Percentiles rank a stretch among this genome's conserved stretches.
Evolutionary conservation across 2,329 filamentous ascomycete species (phyloP).

Genomic region (Penicillium capsulatum): DNA sequence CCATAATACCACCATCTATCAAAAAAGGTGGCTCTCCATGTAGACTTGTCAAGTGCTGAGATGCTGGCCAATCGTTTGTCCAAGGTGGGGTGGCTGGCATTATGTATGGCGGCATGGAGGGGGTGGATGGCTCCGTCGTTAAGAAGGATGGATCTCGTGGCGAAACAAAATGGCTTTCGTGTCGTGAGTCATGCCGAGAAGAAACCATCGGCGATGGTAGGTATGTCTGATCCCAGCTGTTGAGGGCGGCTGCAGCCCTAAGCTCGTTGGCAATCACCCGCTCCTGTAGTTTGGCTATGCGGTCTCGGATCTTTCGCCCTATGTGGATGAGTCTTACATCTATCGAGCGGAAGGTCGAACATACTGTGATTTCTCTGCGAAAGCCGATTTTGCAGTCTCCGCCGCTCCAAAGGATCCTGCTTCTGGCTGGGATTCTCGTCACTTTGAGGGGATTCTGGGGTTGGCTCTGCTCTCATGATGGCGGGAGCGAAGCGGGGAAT

Average conservation of each 20-base stretch:
- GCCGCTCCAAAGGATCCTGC: constrained; percentile 31
- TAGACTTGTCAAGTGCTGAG: neutral
- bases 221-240: constrained; percentile 27
- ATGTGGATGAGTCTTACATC: neutral
- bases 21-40: neutral
- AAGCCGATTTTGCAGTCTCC: constrained; percentile 31
- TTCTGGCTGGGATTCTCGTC: constrained; percentile 15
- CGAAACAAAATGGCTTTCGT: constrained; percentile 4
- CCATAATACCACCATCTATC: too few species aligned
- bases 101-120: constrained; percentile 4
- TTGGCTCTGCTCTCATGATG: constrained; percentile 5
- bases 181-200: constrained; percentile 1
- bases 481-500: too few species aligned
- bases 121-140: constrained; percentile 5
- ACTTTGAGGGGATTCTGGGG: constrained; percentile 4
- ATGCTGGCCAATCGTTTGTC: constrained; percentile 3
- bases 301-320: constrained; percentile 35
- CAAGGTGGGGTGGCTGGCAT: constrained; percentile 2
- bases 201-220: constrained; percentile 13
- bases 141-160: constrained; percentile 2
- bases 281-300: constrained; percentile 35
- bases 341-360: too few species aligned
- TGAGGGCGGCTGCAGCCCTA: constrained; percentile 26
- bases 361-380: constrained; percentile 34
- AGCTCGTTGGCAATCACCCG: constrained; percentile 35